Base-by-base conservation (phyloP, 805 yeast species). In the Kodamaea neixiangensis region DNA sequence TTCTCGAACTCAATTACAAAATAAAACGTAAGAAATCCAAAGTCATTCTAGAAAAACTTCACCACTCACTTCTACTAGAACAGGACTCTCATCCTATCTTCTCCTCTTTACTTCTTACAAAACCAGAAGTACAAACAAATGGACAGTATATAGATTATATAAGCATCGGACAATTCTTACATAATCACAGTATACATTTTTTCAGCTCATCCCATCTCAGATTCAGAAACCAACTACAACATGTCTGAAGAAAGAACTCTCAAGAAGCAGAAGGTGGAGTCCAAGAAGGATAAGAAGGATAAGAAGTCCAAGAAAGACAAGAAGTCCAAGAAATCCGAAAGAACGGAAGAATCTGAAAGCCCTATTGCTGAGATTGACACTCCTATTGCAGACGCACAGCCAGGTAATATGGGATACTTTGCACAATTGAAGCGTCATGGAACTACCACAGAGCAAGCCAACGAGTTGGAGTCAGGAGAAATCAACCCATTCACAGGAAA, bases 401-500 rank as follows among this genome's bases (percentile, higher is more conserved):
- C 47, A 7, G 7, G 18, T 22, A 38, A 34, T 38, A 41, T 35
- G 18, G 37, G 49, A 15, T 31, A 10, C 33, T 34, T 43, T 43
- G 37, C 48, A 7, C 39, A 76, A 0, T 61, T 82, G 25, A 65
- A 65, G 21, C 81, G 91, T 54, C 87, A 84, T 62, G 61, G 79
- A 38, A 87, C 96, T 9, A 83, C 89, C 10, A 83, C 89, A 7
- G 71, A 69, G 43, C 82, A 82, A 54, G 92, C 93, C 2, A 72
- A 72, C 44, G 62, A 58, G 15, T 69, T 88, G 46, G 93, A 87
- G 65, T 63, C 72, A 54, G 87, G 83, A 0, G 67, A 72, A 0
- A 57, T 57, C 21, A 94, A 93, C 63, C 94, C 97, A 5, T 93
- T 94, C 73, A 89, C 91, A 1, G 96, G 94, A 10, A 58, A 69